phyloP scores from a whole-genome alignment of 768 basidiomycete genomes.

The Russula foetens region DNA sequence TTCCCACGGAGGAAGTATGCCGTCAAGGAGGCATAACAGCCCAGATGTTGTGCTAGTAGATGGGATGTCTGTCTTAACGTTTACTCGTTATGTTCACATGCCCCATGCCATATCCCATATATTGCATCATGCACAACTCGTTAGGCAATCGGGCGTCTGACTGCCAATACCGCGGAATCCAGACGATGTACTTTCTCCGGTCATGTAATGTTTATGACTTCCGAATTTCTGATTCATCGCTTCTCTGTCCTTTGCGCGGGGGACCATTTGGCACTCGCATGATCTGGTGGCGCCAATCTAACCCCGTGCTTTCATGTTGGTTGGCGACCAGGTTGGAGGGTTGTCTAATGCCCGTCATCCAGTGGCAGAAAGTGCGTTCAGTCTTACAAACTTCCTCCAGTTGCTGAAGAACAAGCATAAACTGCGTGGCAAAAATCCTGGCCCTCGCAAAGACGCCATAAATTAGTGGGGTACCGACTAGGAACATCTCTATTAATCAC shows the following conservation, averaged over 20 bases:
- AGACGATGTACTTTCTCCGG: background rate
- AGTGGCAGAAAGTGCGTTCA: background rate
- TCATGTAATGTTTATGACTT: background rate
- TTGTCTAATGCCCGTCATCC: background rate
- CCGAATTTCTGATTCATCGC: background rate
- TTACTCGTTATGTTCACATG: conserved; percentile 29
- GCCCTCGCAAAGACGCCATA: background rate
- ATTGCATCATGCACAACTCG: conserved; percentile 13
- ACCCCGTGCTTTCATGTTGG: background rate
- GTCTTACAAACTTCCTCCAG: background rate
- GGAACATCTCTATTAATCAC: background rate
- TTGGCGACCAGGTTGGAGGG: background rate
- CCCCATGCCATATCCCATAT: conserved; percentile 19
- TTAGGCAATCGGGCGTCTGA: conserved; percentile 6
- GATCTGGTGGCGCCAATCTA: background rate
- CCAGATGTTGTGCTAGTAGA: conserved; percentile 18
- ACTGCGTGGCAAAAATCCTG: background rate
- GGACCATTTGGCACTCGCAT: background rate
- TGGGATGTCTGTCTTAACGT: conserved; percentile 25
- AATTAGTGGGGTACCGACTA: background rate
- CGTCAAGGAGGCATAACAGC: conserved; percentile 80
- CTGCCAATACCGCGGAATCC: background rate
- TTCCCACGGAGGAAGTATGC: conserved; percentile 93
- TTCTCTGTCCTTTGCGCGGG: background rate
- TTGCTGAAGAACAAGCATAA: background rate